Conservation (phyloP, 2,329 filamentous ascomycete species). For the Zymoseptoria pseudotritici region DNA sequence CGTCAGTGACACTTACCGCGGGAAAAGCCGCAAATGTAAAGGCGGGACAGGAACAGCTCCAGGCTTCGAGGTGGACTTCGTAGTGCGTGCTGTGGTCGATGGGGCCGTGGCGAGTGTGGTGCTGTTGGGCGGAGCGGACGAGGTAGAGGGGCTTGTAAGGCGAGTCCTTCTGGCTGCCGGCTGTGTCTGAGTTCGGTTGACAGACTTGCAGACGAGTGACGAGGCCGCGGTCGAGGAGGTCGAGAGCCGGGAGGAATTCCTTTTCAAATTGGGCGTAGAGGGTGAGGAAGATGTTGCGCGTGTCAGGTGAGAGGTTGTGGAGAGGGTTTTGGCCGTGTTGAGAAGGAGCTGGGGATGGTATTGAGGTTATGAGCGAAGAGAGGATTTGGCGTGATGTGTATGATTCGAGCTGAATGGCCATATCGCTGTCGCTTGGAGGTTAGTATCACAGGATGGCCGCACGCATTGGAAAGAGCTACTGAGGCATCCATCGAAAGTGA, state of each 20-base stretch:
- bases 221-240: constrained; percentile 73
- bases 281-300: constrained; percentile 55
- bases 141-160: constrained; percentile 42
- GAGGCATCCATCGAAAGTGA: background rate
- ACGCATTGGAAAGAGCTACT: background rate
- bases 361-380: constrained; percentile 21
- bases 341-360: constrained; percentile 19
- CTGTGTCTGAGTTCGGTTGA: background rate
- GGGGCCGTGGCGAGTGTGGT: constrained; percentile 17
- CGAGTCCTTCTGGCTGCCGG: constrained; percentile 17
- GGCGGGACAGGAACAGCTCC: constrained; percentile 85
- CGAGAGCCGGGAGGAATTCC: constrained; percentile 73
- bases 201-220: constrained; percentile 47
- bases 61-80: constrained; percentile 64
- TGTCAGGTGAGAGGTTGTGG: constrained; percentile 18
- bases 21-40: constrained; percentile 69
- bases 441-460: background rate
- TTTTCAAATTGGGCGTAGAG: constrained; percentile 80
- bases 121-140: constrained; percentile 52
- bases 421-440: constrained; percentile 1
- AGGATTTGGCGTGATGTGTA: constrained; percentile 17
- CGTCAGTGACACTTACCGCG: constrained; percentile 12
- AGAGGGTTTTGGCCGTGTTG: constrained; percentile 38
- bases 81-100: constrained; percentile 53
- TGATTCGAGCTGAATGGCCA: background rate